Evolutionary conservation across 1,284 basidiomycete species (phyloP).

Genomic region (Pseudozyma sp.): DNA sequence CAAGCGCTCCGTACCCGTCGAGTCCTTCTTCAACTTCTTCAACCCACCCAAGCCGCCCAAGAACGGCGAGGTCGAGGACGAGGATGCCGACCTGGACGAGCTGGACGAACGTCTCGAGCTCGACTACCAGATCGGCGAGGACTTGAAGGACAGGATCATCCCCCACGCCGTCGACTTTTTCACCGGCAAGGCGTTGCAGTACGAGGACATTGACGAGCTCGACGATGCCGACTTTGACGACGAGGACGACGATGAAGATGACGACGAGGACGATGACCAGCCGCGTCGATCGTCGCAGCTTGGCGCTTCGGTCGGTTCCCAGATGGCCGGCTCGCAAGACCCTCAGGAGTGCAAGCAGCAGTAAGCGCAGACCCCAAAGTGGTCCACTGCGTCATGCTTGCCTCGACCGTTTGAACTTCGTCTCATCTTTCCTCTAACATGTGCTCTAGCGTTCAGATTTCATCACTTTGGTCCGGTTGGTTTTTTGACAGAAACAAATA

Average conservation of each 20-base stretch:
- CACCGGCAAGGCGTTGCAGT: conserved; percentile 93
- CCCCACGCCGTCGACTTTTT: conserved; percentile 88
- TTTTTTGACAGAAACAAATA: background rate
- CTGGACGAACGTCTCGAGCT: conserved; percentile 91
- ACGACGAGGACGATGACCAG: conserved; percentile 66
- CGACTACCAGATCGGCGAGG: conserved; percentile 98
- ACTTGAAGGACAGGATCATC: conserved; percentile 96
- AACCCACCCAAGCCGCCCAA: conserved; percentile 66
- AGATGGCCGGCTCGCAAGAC: conserved; percentile 59
- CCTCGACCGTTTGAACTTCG: background rate
- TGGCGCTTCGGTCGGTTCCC: conserved; percentile 47
- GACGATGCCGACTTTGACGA: conserved; percentile 73
- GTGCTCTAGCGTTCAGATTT: background rate
- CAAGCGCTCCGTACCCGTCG: conserved; percentile 67
- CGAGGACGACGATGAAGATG: conserved; percentile 63
- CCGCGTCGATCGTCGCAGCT: conserved; percentile 45
- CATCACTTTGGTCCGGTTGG: too few relatives aligned
- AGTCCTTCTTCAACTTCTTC: conserved; percentile 69
- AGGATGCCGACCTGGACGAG: conserved; percentile 61
- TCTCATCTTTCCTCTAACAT: background rate
- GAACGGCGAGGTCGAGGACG: conserved; percentile 58
- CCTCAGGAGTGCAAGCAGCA: conserved; percentile 67
- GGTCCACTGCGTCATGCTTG: background rate
- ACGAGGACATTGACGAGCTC: conserved; percentile 76
- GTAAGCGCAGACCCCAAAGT: conserved; percentile 14